Evolutionary conservation across 1,139 yeast genomes (phyloP).

Genomic region (Yamadazyma sp.): DNA sequence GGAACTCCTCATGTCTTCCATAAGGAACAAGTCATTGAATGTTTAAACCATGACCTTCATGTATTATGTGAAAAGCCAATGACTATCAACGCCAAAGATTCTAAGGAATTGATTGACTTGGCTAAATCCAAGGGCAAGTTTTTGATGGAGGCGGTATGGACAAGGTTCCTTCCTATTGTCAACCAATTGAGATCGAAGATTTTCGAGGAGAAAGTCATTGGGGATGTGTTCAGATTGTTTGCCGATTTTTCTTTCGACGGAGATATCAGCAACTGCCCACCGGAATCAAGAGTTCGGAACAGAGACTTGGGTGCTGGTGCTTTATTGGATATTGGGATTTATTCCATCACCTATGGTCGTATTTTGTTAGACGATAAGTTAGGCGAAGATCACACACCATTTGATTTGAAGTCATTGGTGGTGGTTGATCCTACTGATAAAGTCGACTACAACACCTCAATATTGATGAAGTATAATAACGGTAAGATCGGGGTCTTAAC

Average conservation of each 20-base stretch:
- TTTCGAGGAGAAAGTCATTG: slow-evolving; percentile 42
- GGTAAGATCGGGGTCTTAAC: slow-evolving; percentile 40
- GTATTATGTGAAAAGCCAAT: slow-evolving; percentile 65
- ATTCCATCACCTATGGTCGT: slow-evolving; percentile 51
- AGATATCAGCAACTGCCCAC: slow-evolving; percentile 16
- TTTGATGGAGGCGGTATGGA: slow-evolving; percentile 69
- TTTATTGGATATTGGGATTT: slow-evolving; percentile 59
- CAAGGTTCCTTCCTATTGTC: slow-evolving; percentile 58
- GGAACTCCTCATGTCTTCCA: slow-evolving; percentile 63
- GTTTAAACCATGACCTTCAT: slow-evolving; percentile 52
- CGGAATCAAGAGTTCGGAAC: slow-evolving; percentile 35
- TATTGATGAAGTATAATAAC: slow-evolving; percentile 31
- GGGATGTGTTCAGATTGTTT: slow-evolving; percentile 11
- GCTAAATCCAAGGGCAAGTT: slow-evolving; percentile 49
- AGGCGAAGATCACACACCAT: slow-evolving; percentile 27
- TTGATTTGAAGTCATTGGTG: slow-evolving; percentile 30
- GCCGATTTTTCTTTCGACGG: slow-evolving; percentile 12
- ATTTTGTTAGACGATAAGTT: slow-evolving; percentile 36
- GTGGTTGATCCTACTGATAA: slow-evolving; percentile 30
- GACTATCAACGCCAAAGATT: slow-evolving; percentile 51
- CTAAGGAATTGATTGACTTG: slow-evolving; percentile 40
- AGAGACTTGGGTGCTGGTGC: slow-evolving; percentile 60
- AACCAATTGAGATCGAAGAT: slow-evolving; percentile 37
- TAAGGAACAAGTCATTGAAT: slow-evolving; percentile 47
- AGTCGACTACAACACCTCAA: slow-evolving; percentile 38